A percentile compares a stretch with the other conserved stretches of the same genome.
phyloP scores from a whole-genome alignment of 257 asterid species.

The Solanum peruvianum region DNA sequence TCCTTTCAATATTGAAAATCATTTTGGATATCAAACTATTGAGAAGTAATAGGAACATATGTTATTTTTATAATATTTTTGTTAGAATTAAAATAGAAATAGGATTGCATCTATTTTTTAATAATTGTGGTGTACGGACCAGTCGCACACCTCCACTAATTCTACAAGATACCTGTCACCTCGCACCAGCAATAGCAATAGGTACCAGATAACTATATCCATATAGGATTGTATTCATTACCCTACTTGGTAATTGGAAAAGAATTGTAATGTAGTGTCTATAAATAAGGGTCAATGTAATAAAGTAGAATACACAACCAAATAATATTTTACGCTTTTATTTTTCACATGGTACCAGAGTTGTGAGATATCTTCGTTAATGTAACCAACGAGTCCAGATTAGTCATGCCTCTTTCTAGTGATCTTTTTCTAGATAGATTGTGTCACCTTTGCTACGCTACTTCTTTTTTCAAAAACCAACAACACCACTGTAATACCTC shows the following conservation, averaged over 20 bases:
- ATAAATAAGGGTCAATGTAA: neutral
- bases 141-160: neutral
- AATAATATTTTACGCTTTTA: neutral
- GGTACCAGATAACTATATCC: neutral
- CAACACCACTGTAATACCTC: neutral
- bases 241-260: neutral
- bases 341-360: neutral
- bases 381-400: neutral
- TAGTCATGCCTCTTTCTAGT: neutral
- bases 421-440: neutral
- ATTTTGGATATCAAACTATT: neutral
- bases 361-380: neutral
- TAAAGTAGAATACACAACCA: neutral
- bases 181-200: neutral
- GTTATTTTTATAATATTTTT: neutral
- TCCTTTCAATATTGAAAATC: neutral
- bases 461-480: neutral
- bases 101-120: neutral
- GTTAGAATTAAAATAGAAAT: neutral
- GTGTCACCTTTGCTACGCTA: neutral
- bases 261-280: neutral
- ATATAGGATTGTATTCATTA: neutral
- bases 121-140: neutral
- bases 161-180: neutral
- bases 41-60: neutral